phyloP scores from a whole-genome alignment of 2,329 filamentous ascomycete species.

The Aspergillus pseudoviridinutans region DNA sequence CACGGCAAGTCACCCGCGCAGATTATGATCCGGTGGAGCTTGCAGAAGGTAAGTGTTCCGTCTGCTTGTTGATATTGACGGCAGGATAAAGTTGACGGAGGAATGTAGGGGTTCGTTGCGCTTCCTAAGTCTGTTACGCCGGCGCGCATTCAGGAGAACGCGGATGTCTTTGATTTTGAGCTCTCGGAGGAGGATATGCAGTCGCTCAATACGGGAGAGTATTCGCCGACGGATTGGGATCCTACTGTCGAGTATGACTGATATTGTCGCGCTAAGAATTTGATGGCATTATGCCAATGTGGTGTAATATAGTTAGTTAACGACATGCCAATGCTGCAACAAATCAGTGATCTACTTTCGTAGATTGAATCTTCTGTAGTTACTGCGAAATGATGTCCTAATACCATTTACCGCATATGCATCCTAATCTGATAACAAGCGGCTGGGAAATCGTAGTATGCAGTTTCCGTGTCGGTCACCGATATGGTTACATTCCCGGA shows the following conservation, averaged over 20 bases:
- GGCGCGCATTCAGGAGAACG: slow-evolving; percentile 58
- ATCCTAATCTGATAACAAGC: no score
- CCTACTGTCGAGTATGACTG: slow-evolving; percentile 40
- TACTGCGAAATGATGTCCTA: background rate
- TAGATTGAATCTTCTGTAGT: background rate
- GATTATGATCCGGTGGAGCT: slow-evolving; percentile 71
- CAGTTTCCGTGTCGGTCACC: background rate
- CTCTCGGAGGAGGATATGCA: slow-evolving; percentile 56
- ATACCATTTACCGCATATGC: background rate
- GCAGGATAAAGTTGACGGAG: background rate
- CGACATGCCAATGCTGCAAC: background rate
- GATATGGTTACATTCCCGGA: background rate
- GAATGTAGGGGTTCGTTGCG: slow-evolving; percentile 54
- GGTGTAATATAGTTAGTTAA: background rate
- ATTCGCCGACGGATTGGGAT: slow-evolving; percentile 58
- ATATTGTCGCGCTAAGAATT: background rate
- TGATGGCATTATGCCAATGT: background rate
- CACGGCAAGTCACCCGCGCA: slow-evolving; percentile 70
- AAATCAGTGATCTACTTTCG: background rate
- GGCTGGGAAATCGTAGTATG: background rate
- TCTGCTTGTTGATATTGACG: slow-evolving; percentile 11
- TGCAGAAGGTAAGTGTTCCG: slow-evolving; percentile 65
- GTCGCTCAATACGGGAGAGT: slow-evolving; percentile 51
- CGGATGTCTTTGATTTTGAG: slow-evolving; percentile 58
- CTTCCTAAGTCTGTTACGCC: slow-evolving; percentile 60